Base-by-base conservation (phyloP, 441 rosid species). In the Euphorbia celastroides region DNA sequence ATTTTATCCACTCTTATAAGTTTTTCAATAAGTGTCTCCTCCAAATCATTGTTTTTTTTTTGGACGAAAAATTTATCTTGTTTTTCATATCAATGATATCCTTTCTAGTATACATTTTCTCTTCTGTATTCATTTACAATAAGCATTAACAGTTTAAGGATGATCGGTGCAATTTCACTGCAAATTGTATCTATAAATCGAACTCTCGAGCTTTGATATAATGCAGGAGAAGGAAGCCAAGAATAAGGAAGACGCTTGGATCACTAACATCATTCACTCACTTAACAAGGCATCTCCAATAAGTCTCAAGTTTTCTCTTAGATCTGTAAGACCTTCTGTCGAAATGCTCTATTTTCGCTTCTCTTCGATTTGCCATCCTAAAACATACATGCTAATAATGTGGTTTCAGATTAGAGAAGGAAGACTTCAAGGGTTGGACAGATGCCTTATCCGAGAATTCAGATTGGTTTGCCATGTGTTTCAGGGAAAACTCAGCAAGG, bases 261-360 rank as follows among this genome's bases (percentile, higher is more conserved):
- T 87, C 75, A 67, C 81, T 57, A 44, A 79, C 48, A 75, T 86
- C 5, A 79, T 88, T 73, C 65, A 70, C 65, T 73, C 84, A 16
- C 66, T 93, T 79, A 91, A 83, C 79, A 81, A 75, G 75, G 94
- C 91, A 72, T 94, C 94, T 57, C 97, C 99, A 60, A 89, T 86
- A 52, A 91, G 97, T 82, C 97, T 94, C 66, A 94, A 91, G 74
- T 84, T 91, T 66, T 80, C 91, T 68, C 97, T 94, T 60, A 82
- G 86, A 89, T 86, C 90, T 69, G 97, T 94, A 80, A 71, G 82
- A 59, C 10, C 50, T 54, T 61, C 65, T 57, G 28, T 57, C 13
- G 19, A 66, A 58, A 31, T 7, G 7, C 22, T 22, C 5, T 41
- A 23, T 32, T 57, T 26, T 48, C 22, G 57, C n/a, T 12, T 14